Evolutionary conservation across 495 filamentous ascomycete genomes (phyloP).

Genomic region (Neurospora sp.): DNA sequence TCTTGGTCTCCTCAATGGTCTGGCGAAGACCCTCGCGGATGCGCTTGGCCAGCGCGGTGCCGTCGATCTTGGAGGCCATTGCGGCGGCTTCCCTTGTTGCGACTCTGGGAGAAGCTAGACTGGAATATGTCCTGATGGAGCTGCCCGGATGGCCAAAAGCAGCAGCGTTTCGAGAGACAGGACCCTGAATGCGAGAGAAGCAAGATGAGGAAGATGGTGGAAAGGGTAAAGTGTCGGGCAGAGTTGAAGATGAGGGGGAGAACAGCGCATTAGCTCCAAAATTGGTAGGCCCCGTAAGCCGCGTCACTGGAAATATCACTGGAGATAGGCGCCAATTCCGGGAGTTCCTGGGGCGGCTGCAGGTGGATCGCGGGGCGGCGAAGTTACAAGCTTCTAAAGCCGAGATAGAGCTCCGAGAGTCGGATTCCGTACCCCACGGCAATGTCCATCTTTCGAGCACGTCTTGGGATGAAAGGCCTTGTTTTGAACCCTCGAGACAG

Average conservation of each 20-base stretch:
- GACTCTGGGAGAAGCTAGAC: slow-evolving; percentile 30
- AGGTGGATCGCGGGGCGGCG: slow-evolving; percentile 5
- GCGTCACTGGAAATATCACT: background rate
- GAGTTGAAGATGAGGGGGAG: background rate
- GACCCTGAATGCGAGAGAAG: background rate
- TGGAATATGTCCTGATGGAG: slow-evolving; percentile 21
- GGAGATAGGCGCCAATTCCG: background rate
- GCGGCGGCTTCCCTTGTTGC: slow-evolving; percentile 61
- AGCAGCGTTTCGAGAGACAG: background rate
- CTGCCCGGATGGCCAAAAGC: background rate
- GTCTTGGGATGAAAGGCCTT: background rate
- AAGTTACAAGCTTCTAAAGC: background rate
- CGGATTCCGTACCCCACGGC: background rate
- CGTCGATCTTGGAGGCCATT: slow-evolving; percentile 88
- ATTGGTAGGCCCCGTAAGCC: background rate
- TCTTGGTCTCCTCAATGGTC: slow-evolving; percentile 73
- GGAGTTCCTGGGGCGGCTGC: background rate
- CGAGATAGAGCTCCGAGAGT: background rate
- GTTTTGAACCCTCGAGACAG: background rate
- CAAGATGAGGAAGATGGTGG: background rate
- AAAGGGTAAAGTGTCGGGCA: background rate
- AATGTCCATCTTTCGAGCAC: background rate
- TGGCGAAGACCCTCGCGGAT: slow-evolving; percentile 70
- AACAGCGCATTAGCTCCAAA: background rate
- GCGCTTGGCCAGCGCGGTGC: slow-evolving; percentile 82